Conservation (phyloP, 2,329 filamentous ascomycete genomes). For the Fusarium marasasianum region DNA sequence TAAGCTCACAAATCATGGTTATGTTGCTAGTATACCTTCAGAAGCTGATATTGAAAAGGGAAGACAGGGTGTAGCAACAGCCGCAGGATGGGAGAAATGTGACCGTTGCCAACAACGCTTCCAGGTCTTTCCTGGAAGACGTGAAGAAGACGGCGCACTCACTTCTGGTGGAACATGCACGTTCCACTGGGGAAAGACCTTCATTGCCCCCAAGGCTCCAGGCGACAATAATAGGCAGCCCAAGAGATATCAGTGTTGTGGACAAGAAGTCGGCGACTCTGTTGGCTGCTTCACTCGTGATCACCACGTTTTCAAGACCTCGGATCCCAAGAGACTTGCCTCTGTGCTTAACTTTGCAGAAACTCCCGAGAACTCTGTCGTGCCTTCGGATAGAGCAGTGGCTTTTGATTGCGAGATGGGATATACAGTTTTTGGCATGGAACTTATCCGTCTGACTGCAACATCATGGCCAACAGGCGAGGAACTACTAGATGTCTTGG, state of each 20-base stretch:
- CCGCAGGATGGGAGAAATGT: slow-evolving; percentile 85
- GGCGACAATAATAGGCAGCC: slow-evolving; percentile 67
- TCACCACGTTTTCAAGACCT: slow-evolving; percentile 89
- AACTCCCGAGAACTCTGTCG: slow-evolving; percentile 73
- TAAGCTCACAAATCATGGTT: slow-evolving; percentile 74
- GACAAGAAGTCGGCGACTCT: slow-evolving; percentile 75
- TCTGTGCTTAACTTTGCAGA: slow-evolving; percentile 80
- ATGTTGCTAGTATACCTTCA: slow-evolving; percentile 75
- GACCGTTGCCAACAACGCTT: slow-evolving; percentile 89
- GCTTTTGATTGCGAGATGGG: slow-evolving; percentile 98
- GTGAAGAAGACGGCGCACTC: slow-evolving; percentile 78
- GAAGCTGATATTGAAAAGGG: slow-evolving; percentile 73
- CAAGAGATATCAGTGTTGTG: slow-evolving; percentile 81
- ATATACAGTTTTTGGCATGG: slow-evolving; percentile 87
- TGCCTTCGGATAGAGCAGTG: slow-evolving; percentile 68
- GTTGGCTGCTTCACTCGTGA: slow-evolving; percentile 76
- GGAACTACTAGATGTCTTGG: slow-evolving; percentile 82
- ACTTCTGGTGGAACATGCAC: slow-evolving; percentile 80
- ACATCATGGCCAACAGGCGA: slow-evolving; percentile 85
- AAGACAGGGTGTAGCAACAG: slow-evolving; percentile 69
- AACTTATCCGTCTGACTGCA: slow-evolving; percentile 89
- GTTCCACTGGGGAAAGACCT: slow-evolving; percentile 80
- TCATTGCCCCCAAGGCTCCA: slow-evolving; percentile 65
- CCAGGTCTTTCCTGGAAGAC: slow-evolving; percentile 88
- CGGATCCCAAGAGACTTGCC: slow-evolving; percentile 78